Percentiles rank a stretch among this genome's conserved stretches.
Evolutionary conservation across 2,329 filamentous ascomycete genomes (phyloP).

Genomic region (Dactylellina cionopaga): DNA sequence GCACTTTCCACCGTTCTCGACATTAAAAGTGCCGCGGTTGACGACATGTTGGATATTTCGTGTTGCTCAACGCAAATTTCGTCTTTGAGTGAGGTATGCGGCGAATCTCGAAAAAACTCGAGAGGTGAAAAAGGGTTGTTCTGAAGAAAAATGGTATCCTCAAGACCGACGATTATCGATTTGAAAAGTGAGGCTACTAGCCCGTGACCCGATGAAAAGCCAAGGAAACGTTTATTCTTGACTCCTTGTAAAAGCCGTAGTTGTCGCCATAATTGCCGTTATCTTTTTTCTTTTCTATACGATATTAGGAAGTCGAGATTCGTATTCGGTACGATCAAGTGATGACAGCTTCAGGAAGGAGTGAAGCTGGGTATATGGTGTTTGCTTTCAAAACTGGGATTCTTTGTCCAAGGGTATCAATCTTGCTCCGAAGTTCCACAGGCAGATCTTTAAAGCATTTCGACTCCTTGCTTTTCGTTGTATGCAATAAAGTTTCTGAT

Average conservation of each 20-base stretch:
- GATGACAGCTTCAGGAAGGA: slow-evolving; percentile 44
- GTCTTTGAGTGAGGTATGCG: too few species aligned
- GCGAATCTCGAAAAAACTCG: neutral
- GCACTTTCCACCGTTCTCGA: slow-evolving; percentile 21
- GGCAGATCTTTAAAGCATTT: slow-evolving; percentile 48
- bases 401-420: slow-evolving; percentile 16
- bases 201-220: slow-evolving; percentile 22
- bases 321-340: slow-evolving; percentile 26
- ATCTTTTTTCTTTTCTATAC: slow-evolving; percentile 42
- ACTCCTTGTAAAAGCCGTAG: slow-evolving; percentile 27
- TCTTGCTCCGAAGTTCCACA: slow-evolving; percentile 35
- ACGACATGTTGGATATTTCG: slow-evolving; percentile 37
- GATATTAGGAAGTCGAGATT: slow-evolving; percentile 47
- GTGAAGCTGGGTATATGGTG: neutral
- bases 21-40: slow-evolving; percentile 15
- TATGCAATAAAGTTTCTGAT: slow-evolving; percentile 9
- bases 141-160: slow-evolving; percentile 16
- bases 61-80: slow-evolving; percentile 17
- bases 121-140: slow-evolving; percentile 3
- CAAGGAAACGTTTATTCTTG: slow-evolving; percentile 36
- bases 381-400: slow-evolving; percentile 2
- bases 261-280: slow-evolving; percentile 42
- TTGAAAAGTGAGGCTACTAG: slow-evolving; percentile 28
- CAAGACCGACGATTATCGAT: slow-evolving; percentile 15
- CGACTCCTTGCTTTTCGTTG: slow-evolving; percentile 8